Conservation (phyloP, 2,329 filamentous ascomycete species). For the Apiospora arundinis region DNA sequence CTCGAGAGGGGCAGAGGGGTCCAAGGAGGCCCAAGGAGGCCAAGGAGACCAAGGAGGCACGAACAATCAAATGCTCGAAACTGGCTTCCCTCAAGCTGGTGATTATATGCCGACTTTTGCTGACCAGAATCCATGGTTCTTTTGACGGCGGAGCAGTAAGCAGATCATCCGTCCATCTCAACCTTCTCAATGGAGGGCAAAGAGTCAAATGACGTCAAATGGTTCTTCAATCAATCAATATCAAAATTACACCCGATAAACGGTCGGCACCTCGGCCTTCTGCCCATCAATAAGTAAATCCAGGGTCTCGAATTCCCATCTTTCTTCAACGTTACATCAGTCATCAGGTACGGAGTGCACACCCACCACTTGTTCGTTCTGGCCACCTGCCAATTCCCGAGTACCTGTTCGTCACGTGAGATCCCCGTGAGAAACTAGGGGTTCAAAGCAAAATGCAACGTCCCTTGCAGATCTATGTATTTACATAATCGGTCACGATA, state of each 20-base stretch:
- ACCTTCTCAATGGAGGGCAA: background rate
- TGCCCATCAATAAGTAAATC: background rate
- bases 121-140: background rate
- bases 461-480: background rate
- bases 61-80: background rate
- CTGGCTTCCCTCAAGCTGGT: background rate
- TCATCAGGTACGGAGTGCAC: no score
- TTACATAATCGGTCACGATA: background rate
- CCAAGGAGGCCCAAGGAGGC: background rate
- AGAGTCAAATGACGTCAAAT: conserved; percentile 5
- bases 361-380: background rate
- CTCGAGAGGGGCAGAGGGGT: background rate
- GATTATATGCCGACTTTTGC: background rate
- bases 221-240: background rate
- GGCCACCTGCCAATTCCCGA: background rate
- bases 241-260: background rate
- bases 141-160: background rate
- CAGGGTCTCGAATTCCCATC: background rate
- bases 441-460: background rate
- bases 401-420: background rate
- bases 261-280: background rate
- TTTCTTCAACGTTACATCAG: background rate
- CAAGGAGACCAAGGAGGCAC: background rate
- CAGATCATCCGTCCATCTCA: background rate
- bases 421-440: background rate